Base-by-base conservation (phyloP, 75 land plant genomes). In the Cunninghamia lanceolata region DNA sequence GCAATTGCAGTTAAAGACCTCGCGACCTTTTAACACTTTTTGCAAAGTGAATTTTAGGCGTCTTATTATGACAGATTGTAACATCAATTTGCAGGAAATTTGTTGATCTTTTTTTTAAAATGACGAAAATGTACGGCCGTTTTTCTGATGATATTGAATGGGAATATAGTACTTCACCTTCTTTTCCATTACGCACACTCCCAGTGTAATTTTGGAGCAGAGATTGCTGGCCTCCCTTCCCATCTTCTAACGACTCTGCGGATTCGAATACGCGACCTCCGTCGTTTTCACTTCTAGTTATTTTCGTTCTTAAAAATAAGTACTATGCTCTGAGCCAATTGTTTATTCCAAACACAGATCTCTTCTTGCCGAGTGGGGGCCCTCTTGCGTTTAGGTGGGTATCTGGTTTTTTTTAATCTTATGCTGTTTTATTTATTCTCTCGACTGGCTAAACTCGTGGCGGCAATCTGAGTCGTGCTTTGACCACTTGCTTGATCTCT, bases 121-220 rank as follows among this genome's bases (percentile, higher is more conserved):
- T 11, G 63, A 11, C 17, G 34, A 36, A 76, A 50, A 3, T 10
- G 36, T 34, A 71, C 11, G 34, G 9, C 36, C 15, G 14, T 36
- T 71, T 71, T 71, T 71, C 75, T n/a, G 36, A 59, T 34, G 34
- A 63, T 77, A 59, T 25, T 82, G 85, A 87, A 89, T 90, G 90
- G 90, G 83, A 74, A 59, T 82, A 30, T 88, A 88, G 86, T 88
- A 87, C 87, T 90, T 89, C 93, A 97, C 99, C 96, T 97, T 97
- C 94, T 96, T 96, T 92, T 94, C 99, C 96, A 94, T 93, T 50
- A 96, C 99, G 83, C 99, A 97, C 32, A 97, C 99, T n/a, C 99
- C 99, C 39, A 97, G 70, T 39, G 75, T 89, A 13, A 97, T 90
- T 91, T 94, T 97, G 47, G 63, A 78, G 32, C 59, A 42, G 32